phyloP scores from a whole-genome alignment of 257 asterid genomes.

The Nicotiana noctiflora region DNA sequence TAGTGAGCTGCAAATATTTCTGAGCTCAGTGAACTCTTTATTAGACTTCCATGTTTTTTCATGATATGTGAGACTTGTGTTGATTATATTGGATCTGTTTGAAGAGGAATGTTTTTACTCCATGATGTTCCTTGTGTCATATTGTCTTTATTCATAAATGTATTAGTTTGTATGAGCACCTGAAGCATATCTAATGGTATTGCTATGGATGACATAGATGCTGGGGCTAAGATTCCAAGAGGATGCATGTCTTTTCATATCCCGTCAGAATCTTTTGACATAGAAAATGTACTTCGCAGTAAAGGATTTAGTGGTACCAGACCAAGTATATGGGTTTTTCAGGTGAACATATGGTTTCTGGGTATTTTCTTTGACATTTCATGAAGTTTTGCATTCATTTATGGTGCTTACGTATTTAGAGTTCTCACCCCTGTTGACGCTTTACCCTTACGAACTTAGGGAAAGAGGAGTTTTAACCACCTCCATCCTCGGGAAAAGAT shows the following conservation, averaged over 20 bases:
- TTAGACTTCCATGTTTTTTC: background rate
- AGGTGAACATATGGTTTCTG: slow-evolving; percentile 36
- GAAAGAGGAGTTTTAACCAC: background rate
- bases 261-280: slow-evolving; percentile 48
- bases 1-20: background rate
- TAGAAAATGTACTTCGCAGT: slow-evolving; percentile 43
- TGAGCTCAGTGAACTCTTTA: background rate
- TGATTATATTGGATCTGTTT: background rate
- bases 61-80: background rate
- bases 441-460: background rate
- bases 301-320: slow-evolving; percentile 71
- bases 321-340: slow-evolving; percentile 72
- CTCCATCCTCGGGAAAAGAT: background rate
- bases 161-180: slow-evolving; percentile 1
- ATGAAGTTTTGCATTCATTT: background rate
- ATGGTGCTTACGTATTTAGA: background rate
- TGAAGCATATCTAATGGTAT: slow-evolving; percentile 2
- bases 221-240: slow-evolving; percentile 73
- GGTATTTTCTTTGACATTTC: background rate
- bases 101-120: background rate
- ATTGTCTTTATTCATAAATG: slow-evolving; percentile 6
- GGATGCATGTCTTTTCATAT: slow-evolving; percentile 58
- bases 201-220: slow-evolving; percentile 24
- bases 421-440: background rate
- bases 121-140: background rate